Conservation (phyloP, 805 yeast genomes). For the Vanderwaltozyma yarrowii region DNA sequence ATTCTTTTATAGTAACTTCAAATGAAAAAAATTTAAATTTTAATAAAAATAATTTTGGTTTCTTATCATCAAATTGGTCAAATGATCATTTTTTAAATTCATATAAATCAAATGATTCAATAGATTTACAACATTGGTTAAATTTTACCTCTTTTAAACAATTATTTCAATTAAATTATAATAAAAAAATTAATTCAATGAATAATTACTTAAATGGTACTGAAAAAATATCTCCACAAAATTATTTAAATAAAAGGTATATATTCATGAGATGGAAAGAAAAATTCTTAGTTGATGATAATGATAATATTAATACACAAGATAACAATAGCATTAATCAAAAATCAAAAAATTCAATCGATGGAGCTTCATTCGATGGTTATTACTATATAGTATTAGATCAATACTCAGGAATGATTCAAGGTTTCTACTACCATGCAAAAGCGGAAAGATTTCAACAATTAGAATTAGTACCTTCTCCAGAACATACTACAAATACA, state of each 20-base stretch:
- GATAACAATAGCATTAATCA: too few species aligned
- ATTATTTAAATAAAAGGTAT: conserved; percentile 34
- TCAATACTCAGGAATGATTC: conserved; percentile 61
- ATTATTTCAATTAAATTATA: conserved; percentile 3
- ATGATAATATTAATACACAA: background rate
- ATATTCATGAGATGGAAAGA: conserved; percentile 95
- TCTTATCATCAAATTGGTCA: conserved; percentile 22
- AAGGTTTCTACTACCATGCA: conserved; percentile 75
- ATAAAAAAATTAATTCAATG: background rate
- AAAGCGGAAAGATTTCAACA: conserved; percentile 71
- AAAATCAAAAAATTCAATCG: too few species aligned
- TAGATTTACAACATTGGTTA: conserved; percentile 59
- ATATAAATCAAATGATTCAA: conserved; percentile 50
- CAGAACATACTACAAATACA: background rate
- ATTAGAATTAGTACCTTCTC: conserved; percentile 38
- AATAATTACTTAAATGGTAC: background rate
- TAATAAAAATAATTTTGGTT: conserved; percentile 11
- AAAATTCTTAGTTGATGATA: conserved; percentile 46
- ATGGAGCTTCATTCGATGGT: conserved; percentile 80
- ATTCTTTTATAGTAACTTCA: conserved; percentile 30
- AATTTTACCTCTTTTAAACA: conserved; percentile 40
- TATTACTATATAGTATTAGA: conserved; percentile 82
- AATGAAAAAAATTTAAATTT: conserved; percentile 3
- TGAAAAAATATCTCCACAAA: conserved; percentile 1
- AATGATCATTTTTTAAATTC: conserved; percentile 21